Conservation (phyloP, 306 rosid genomes). For the Notholithocarpus densiflorus region DNA sequence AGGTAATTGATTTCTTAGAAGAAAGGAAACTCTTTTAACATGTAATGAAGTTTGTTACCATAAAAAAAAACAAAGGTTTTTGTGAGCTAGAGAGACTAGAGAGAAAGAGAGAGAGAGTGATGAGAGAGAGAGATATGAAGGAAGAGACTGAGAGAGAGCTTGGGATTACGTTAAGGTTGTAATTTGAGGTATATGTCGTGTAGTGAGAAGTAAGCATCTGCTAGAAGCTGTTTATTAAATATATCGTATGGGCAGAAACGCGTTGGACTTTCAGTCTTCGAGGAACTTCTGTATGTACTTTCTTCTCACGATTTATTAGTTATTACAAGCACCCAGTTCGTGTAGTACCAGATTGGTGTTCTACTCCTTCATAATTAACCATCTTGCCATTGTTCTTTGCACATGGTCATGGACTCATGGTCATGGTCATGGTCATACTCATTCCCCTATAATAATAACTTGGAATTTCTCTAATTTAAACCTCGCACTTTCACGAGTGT, state of each 20-base stretch:
- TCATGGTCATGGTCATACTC: neutral
- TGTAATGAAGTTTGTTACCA: no score
- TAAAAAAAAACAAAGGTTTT: no score
- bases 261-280: conserved; percentile 16
- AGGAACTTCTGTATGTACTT: neutral
- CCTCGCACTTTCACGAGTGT: no score
- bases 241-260: neutral
- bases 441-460: neutral
- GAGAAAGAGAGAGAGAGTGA: neutral
- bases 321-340: neutral
- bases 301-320: neutral
- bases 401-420: neutral
- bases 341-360: neutral
- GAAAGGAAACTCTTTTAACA: no score
- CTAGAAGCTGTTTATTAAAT: neutral
- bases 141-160: neutral
- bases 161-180: conserved; percentile 6
- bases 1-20: no score
- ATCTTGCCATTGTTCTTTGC: neutral
- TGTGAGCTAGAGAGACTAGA: neutral
- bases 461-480: neutral
- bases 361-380: neutral
- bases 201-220: neutral
- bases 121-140: no score
- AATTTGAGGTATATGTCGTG: neutral